Conservation (phyloP, 805 yeast species). For the Ogataea thermomethanolica region DNA sequence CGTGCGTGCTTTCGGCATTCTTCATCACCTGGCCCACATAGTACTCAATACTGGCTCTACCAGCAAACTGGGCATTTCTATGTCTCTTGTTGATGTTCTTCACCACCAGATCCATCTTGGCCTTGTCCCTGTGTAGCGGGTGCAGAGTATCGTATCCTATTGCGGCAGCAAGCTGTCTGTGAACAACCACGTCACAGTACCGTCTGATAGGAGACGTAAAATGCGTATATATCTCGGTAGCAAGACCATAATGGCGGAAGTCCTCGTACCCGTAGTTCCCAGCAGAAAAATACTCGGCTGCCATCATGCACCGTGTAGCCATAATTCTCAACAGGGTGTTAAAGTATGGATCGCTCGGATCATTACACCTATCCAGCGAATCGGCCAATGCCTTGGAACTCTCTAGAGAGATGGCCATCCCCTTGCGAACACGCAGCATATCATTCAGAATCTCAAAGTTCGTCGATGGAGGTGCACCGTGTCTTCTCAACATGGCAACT, state of each 20-base stretch:
- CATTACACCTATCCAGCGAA: constrained; percentile 84
- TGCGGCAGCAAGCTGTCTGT: constrained; percentile 97
- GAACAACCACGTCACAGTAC: constrained; percentile 96
- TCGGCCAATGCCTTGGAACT: constrained; percentile 91
- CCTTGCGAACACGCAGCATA: constrained; percentile 78
- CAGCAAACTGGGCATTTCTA: constrained; percentile 98
- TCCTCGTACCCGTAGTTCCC: constrained; percentile 89
- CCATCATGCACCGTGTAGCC: constrained; percentile 99
- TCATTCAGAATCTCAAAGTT: constrained; percentile 88
- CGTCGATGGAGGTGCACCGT: constrained; percentile 94
- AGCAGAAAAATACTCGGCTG: constrained; percentile 94
- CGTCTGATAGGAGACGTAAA: constrained; percentile 98
- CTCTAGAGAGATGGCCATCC: constrained; percentile 71
- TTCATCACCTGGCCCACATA: constrained; percentile 98
- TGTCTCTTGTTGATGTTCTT: constrained; percentile 90
- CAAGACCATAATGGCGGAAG: constrained; percentile 94
- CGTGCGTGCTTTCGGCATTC: constrained; percentile 71
- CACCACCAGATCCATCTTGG: constrained; percentile 84
- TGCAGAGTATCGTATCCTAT: constrained; percentile 88
- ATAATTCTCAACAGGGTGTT: constrained; percentile 90
- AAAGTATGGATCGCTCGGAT: constrained; percentile 81
- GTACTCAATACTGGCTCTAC: constrained; percentile 95
- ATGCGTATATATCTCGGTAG: constrained; percentile 96
- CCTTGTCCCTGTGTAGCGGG: constrained; percentile 79
- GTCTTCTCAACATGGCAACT: constrained; percentile 97